These are phyloP conservation scores for Cladosporium phlei DNA, from an alignment of 2,329 filamentous ascomycete genomes.

Conservation along the genomic window DNA sequence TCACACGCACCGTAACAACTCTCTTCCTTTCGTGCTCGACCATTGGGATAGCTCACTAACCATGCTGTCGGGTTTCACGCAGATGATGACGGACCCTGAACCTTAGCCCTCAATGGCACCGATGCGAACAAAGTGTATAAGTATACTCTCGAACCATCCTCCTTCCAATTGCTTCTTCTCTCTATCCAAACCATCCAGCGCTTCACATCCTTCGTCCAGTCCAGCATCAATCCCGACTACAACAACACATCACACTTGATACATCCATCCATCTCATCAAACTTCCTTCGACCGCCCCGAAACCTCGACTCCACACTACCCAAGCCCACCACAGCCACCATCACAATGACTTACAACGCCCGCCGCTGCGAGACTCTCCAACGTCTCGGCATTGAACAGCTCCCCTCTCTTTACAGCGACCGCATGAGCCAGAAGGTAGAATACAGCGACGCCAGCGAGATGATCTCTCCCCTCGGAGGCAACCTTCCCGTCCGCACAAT, in stretches of 20 bases:
- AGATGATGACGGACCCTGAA: constrained; percentile 3
- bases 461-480: constrained; percentile 12
- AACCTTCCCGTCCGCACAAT: constrained; percentile 19
- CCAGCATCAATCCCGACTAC: background rate
- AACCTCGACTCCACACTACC: too few relatives aligned
- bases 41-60: constrained; percentile 12
- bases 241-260: too few relatives aligned
- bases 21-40: constrained; percentile 3
- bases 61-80: constrained; percentile 5
- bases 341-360: constrained; percentile 25
- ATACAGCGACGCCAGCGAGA: too few relatives aligned
- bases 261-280: background rate
- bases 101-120: background rate
- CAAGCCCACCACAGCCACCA: background rate
- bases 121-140: constrained; percentile 2
- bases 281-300: background rate
- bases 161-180: background rate
- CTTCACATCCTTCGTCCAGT: background rate
- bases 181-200: background rate
- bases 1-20: constrained; percentile 1
- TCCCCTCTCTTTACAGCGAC: constrained; percentile 20
- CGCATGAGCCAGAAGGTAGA: background rate
- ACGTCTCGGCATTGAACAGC: constrained; percentile 28
- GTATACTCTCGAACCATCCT: background rate
- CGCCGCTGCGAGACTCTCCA: constrained; percentile 23